Evolutionary conservation across 108 stramenopile genomes (phyloP), one percentile per base, ranked within the genome.

Genomic region (Cyclotella sp.): DNA sequence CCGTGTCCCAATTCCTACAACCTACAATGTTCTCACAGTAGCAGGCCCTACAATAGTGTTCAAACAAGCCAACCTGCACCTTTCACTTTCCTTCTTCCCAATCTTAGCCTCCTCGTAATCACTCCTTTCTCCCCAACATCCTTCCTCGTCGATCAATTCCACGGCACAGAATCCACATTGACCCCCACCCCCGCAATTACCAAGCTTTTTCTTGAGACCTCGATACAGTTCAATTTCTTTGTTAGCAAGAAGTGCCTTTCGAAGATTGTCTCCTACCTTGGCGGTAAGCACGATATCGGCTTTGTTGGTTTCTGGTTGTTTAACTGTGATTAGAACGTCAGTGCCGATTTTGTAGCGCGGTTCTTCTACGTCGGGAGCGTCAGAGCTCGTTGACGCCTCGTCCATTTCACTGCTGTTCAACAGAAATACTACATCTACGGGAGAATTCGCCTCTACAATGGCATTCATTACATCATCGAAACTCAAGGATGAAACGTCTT

Each of bases 41-140:
- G 88, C 92, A 18, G 92, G 92, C 30, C 92, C 92, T 39, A 86
- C 88, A 69, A 94, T 89, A 54, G 86, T 91, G 84, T 94, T 94
- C 65, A 91, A 66, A 58, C 93, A 94, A 9, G 90, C 79, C 53
- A 94, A 76, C 16, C 93, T 72, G 3, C 46, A 34, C 9, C 47
- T 65, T 28, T 75, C 74, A 26, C 45, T 73, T 3, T 69, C 80
- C 41, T 68, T 73, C 68, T 89, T 91, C 2, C 75, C 80, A 44
- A 94, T 72, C 46, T 82, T 88, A 14, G 63, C 29, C n/a, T 34
- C 72, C 52, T 94, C 93, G 64, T 94, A 94, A 14, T 94, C 93
- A 40, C 83, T 85, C 46, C 93, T 70, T 15, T 84, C 73, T 3
- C 58, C 82, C 93, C 93, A 94, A 13, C 69, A 73, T 44, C 90